Evolutionary conservation across 441 rosid genomes (phyloP).

Genomic region (Capsella rubella): DNA sequence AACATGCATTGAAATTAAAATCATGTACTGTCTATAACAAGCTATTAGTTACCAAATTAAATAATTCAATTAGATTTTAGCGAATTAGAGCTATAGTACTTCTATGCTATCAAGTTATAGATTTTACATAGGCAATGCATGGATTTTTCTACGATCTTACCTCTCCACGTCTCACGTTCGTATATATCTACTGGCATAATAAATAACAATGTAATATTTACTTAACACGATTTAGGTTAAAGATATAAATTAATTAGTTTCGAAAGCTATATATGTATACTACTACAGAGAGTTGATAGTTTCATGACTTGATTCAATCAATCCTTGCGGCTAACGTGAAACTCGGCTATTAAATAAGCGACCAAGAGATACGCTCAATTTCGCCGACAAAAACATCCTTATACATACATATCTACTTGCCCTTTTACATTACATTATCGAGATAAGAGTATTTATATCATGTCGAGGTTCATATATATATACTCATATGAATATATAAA

Average conservation of each 20-base stretch:
- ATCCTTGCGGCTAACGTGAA: slow-evolving; percentile 11
- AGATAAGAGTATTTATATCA: slow-evolving; percentile 9
- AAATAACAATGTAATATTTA: background rate
- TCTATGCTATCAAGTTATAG: background rate
- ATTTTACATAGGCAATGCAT: background rate
- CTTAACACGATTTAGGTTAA: background rate
- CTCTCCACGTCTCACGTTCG: background rate
- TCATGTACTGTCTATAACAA: too few relatives aligned
- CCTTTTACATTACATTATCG: background rate
- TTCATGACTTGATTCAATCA: background rate
- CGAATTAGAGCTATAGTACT: background rate
- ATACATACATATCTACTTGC: slow-evolving; percentile 26
- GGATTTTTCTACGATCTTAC: slow-evolving; percentile 30
- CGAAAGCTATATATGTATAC: background rate
- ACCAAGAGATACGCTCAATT: slow-evolving; percentile 30
- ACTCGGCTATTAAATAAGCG: slow-evolving; percentile 32
- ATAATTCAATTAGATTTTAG: background rate
- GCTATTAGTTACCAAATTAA: background rate
- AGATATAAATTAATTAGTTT: background rate
- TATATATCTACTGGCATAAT: background rate
- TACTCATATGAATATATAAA: background rate
- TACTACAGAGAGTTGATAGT: background rate
- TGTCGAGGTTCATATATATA: background rate
- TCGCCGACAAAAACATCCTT: slow-evolving; percentile 35
- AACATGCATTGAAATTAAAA: too few relatives aligned